Evolutionary conservation across 2,329 filamentous ascomycete genomes (phyloP), one percentile per base, ranked within the genome.

Genomic region (Monilinia laxa): DNA sequence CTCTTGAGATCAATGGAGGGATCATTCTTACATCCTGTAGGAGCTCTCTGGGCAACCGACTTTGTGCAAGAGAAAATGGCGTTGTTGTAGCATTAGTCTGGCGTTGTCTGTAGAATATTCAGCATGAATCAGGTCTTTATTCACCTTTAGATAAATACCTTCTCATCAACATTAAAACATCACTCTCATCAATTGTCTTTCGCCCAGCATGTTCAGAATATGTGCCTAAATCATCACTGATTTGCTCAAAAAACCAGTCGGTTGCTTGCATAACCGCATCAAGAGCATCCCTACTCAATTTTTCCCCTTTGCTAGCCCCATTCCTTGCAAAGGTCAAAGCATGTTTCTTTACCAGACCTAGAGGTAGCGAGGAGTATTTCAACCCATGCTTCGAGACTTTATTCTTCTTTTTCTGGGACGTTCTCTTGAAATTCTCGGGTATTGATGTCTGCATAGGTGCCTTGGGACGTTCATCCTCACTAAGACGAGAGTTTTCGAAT

Each of bases 211-310:
- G 93, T 68, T 87, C 83, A 23, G 93, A 90, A 77, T 93, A 97
- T 2, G 88, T 89, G 16, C 86, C 85, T 65, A 97, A 79, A 75
- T 96, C 92, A 68, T 93, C 90, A 58, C 90, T 87, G 2, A 91
- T 81, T 77, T 97, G 93, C 78, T 96, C 92, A 76, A 97, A 96
- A 77, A 93, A 97, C 90, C 92, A 95, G 69, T 96, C 91, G 3
- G 91, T 91, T 0, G 92, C 91, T 75, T 92, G 89, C 73, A 89
- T 87, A 64, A 97, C 86, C 5, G 89, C 89, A 40, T 85, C 84
- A 49, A 96, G 80, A 1, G 90, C 88, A 62, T 95, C 91, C 56
- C 90, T 87, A 67, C 84, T 87, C 57, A 96, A 85, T 71, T 89
- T 91, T 6, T 85, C 81, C 72, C 89, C 91, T 71, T 84, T 84